These are phyloP conservation scores for Pelagomonas calceolata DNA, from an alignment of 108 stramenopile genomes.

Conservation along the genomic window DNA sequence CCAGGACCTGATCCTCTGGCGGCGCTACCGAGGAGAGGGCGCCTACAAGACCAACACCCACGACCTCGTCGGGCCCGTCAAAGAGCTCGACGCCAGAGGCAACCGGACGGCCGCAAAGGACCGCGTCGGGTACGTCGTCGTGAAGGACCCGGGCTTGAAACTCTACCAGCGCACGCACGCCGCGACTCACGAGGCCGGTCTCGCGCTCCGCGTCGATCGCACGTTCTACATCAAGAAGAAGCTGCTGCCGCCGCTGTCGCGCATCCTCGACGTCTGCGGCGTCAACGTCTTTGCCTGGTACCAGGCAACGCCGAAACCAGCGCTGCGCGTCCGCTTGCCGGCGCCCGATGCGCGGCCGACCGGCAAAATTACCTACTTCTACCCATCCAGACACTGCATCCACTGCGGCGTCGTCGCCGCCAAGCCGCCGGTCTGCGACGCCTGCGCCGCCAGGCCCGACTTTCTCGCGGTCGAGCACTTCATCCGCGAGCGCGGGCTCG, in stretches of 20 bases:
- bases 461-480: too few species aligned
- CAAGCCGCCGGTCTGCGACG: too few species aligned
- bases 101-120: neutral
- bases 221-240: constrained; percentile 34
- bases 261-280: constrained; percentile 26
- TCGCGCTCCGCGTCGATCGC: constrained; percentile 18
- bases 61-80: neutral
- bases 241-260: constrained; percentile 30
- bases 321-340: constrained; percentile 11
- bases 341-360: too few species aligned
- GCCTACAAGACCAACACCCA: neutral
- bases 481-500: too few species aligned
- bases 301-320: constrained; percentile 11
- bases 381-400: too few species aligned
- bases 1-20: constrained; percentile 21
- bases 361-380: too few species aligned
- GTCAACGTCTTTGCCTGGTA: constrained; percentile 30
- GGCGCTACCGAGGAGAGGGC: neutral
- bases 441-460: too few species aligned
- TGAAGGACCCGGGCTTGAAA: constrained; percentile 23
- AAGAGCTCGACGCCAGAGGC: too few species aligned
- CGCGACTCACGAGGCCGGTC: constrained; percentile 17
- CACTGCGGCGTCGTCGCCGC: too few species aligned
- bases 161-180: constrained; percentile 14
- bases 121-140: constrained; percentile 35